These are phyloP conservation scores for Saccharomycopsis hybrid DNA, from an alignment of 1,139 yeast species.

Conservation along the genomic window DNA sequence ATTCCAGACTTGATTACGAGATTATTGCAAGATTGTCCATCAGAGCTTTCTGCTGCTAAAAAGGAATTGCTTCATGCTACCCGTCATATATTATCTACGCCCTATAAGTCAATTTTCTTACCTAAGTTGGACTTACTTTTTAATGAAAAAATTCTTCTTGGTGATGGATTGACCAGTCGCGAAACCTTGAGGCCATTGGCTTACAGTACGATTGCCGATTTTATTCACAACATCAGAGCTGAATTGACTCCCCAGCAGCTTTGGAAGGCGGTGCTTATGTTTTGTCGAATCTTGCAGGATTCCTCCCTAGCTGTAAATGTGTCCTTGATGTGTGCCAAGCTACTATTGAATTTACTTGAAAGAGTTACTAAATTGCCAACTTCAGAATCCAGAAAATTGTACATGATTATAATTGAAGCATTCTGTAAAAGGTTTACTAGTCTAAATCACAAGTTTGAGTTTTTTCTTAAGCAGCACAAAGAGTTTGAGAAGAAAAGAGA, in stretches of 20 bases:
- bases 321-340: constrained; percentile 94
- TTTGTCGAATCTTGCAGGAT: constrained; percentile 77
- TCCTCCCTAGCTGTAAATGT: constrained; percentile 80
- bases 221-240: constrained; percentile 85
- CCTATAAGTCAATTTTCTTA: constrained; percentile 72
- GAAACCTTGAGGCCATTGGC: constrained; percentile 88
- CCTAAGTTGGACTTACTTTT: constrained; percentile 82
- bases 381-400: constrained; percentile 77
- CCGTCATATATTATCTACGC: constrained; percentile 87
- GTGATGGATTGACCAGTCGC: constrained; percentile 86
- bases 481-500: constrained; percentile 41
- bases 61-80: constrained; percentile 93
- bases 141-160: constrained; percentile 82
- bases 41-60: constrained; percentile 86
- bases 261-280: constrained; percentile 81
- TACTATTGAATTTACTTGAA: constrained; percentile 81
- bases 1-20: constrained; percentile 88
- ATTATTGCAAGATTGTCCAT: constrained; percentile 89
- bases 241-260: constrained; percentile 81
- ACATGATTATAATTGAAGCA: constrained; percentile 77
- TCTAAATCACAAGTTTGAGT: constrained; percentile 64
- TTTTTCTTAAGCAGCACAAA: constrained; percentile 58
- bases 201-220: constrained; percentile 92
- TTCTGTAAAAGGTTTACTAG: constrained; percentile 78
- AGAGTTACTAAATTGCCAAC: constrained; percentile 75